These are phyloP conservation scores for Clarkia xantiana DNA, from an alignment of 345 rosid genomes.

Conservation along the genomic window DNA sequence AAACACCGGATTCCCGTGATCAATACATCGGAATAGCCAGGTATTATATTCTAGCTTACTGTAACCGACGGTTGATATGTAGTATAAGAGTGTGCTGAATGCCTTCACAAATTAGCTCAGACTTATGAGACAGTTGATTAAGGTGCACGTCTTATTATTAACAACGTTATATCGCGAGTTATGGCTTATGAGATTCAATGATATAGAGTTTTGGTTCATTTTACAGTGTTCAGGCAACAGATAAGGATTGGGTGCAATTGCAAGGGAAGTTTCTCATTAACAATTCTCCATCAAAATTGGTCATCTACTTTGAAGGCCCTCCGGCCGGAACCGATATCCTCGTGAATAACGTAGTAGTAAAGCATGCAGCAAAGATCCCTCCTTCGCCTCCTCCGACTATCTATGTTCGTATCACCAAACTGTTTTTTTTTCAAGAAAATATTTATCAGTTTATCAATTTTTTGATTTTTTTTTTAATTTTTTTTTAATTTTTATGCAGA, in stretches of 20 bases:
- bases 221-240: slow-evolving; percentile 59
- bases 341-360: slow-evolving; percentile 49
- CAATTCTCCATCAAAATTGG: slow-evolving; percentile 60
- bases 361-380: slow-evolving; percentile 59
- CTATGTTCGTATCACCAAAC: slow-evolving; percentile 31
- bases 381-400: slow-evolving; percentile 52
- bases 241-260: slow-evolving; percentile 63
- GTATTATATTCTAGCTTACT: slow-evolving; percentile 43
- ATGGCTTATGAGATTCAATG: not conserved
- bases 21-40: slow-evolving; percentile 68
- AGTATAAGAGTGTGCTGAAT: too few relatives aligned
- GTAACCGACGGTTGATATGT: too few relatives aligned
- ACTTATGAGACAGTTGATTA: too few relatives aligned
- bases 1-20: slow-evolving; percentile 50
- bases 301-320: slow-evolving; percentile 89
- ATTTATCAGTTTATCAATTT: not conserved
- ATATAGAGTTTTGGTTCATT: slow-evolving; percentile 1
- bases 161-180: too few relatives aligned
- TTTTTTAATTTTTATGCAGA: too few relatives aligned
- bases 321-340: slow-evolving; percentile 85
- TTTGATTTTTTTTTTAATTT: too few relatives aligned
- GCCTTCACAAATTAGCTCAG: too few relatives aligned
- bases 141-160: too few relatives aligned
- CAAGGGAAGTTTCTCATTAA: slow-evolving; percentile 84
- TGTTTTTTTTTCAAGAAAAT: not conserved